phyloP scores from a whole-genome alignment of 805 yeast genomes.

The Babjeviella inositovora region DNA sequence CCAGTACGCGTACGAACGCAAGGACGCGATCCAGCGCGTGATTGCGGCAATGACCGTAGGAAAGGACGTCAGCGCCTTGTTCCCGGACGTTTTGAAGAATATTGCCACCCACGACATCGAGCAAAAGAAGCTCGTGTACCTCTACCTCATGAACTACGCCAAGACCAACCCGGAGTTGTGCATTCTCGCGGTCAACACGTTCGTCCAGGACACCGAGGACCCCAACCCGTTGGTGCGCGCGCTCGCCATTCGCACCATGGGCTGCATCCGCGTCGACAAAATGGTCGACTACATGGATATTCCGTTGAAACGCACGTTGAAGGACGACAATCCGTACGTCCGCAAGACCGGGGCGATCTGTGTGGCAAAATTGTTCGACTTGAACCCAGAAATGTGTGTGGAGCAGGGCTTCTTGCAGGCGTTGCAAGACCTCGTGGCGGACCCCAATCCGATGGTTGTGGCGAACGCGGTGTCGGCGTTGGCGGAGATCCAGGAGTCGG shows the following conservation, averaged over 20 bases:
- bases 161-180: conserved; percentile 92
- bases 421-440: conserved; percentile 55
- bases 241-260: conserved; percentile 96
- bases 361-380: conserved; percentile 87
- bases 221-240: conserved; percentile 94
- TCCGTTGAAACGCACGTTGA: conserved; percentile 71
- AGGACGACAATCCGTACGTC: conserved; percentile 93
- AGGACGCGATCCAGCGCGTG: conserved; percentile 92
- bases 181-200: conserved; percentile 91
- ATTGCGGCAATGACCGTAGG: conserved; percentile 98
- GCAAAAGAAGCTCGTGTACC: conserved; percentile 88
- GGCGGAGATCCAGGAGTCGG: conserved; percentile 65
- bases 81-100: conserved; percentile 92
- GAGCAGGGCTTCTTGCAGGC: conserved; percentile 75
- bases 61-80: conserved; percentile 85
- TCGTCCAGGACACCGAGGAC: conserved; percentile 88
- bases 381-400: conserved; percentile 64
- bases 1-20: conserved; percentile 86
- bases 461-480: conserved; percentile 86
- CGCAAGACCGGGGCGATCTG: conserved; percentile 96
- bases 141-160: conserved; percentile 94
- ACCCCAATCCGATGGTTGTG: conserved; percentile 92
- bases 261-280: conserved; percentile 89
- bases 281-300: conserved; percentile 91
- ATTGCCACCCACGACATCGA: conserved; percentile 94